Base-by-base conservation (phyloP, 441 rosid species). In the Pelargonium myrrhifolium region DNA sequence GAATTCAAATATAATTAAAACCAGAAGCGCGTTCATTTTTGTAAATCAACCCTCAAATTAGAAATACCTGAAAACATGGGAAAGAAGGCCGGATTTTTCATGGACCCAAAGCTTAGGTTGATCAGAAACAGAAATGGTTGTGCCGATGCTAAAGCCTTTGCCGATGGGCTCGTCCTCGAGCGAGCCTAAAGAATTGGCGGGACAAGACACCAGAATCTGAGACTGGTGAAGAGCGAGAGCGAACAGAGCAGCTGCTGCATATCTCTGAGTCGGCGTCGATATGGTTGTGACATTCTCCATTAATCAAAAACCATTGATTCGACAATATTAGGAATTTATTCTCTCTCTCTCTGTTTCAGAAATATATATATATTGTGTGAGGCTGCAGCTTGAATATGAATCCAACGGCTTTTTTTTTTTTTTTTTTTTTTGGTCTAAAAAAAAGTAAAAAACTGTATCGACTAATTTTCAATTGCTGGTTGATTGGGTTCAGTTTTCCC, bases 31-130 rank as follows among this genome's bases (percentile, higher is more conserved):
- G 14, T 14, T 18, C 17, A 47, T 14, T 47, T 47, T 47, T 18
- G 11, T 21, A 15, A n/a, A 15, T 37, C 14, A 10, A 10, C 14
- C 4, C 18, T 47, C 26, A 37, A n/a, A 14, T 21, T 0, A 11
- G n/a, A 64, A 6, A 20, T 21, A 93, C 99, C 95, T 89, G 81
- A 87, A 88, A 74, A 91, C 79, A 9, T 94, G 89, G 15, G 93
- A 88, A 6, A 93, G 93, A 24, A 93, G 85, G 4, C 86, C 86
- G 3, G 89, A 82, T 1, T 78, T 77, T 31, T 88, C 84, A 80
- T 85, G 85, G 40, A 89, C 86, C 99, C 97, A 93, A 24, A 87
- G 92, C 11, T 70, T 75, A 3, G 89, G 90, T 24, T 83, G 86
- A 18, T 88, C 89, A 18, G 95, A 82, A 58, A 86, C 87, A 15